Percentiles rank a stretch among this genome's conserved stretches.
Conservation (phyloP, 2,329 filamentous ascomycete genomes). For the Sporothrix inflata region DNA sequence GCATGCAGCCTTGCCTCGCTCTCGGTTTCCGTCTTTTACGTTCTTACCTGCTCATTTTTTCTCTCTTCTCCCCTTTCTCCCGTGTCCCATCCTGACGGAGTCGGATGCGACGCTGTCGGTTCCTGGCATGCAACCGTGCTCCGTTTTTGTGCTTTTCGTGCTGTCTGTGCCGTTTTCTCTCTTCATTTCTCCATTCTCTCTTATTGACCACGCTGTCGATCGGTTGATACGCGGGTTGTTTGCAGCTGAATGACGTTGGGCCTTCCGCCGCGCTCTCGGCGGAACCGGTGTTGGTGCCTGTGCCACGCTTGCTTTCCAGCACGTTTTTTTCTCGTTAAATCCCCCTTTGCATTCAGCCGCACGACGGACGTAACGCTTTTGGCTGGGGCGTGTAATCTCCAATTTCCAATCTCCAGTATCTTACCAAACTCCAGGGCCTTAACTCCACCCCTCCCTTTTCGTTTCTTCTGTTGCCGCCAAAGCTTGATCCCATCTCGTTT, state of each 20-base stretch:
- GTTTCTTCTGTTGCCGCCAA: background rate
- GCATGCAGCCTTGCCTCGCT: background rate
- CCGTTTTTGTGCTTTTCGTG: constrained; percentile 1
- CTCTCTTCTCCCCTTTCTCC: background rate
- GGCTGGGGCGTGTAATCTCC: background rate
- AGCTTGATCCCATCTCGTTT: background rate
- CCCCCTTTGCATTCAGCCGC: background rate
- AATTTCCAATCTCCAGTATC: background rate
- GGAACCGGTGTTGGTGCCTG: background rate
- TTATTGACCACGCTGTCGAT: background rate
- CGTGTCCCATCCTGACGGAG: background rate
- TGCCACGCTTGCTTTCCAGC: background rate
- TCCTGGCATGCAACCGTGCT: constrained; percentile 2
- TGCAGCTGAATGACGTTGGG: background rate
- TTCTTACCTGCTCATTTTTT: background rate
- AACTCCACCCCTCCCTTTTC: background rate
- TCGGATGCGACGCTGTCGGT: background rate
- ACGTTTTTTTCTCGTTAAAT: background rate
- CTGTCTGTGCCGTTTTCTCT: background rate
- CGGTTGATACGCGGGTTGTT: background rate
- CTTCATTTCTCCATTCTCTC: background rate
- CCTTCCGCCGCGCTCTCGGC: constrained; percentile 11
- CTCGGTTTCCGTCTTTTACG: background rate
- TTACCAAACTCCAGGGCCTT: background rate
- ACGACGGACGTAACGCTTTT: background rate